Evolutionary conservation across 768 basidiomycete genomes (phyloP), one percentile per base, ranked within the genome.

Genomic region (Agrocybe chaxingu): DNA sequence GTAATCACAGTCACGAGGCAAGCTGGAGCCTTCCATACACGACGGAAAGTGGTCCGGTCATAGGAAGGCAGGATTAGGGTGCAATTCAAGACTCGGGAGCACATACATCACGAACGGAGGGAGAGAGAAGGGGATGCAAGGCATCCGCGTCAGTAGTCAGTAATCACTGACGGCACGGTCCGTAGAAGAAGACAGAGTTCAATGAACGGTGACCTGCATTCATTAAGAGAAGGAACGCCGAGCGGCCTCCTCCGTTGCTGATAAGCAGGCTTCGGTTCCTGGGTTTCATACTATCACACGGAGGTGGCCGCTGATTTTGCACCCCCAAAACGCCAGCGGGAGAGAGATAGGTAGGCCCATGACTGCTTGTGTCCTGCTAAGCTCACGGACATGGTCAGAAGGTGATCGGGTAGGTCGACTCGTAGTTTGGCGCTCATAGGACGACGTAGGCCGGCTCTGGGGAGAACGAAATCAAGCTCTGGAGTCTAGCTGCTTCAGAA

Each of bases 1-100:
- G 35, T 32, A 46, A 48, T 48, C 51, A 48, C 32, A 29, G 34
- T 41, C 33, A 46, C 39, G 46, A 35, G 36, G 47, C 46, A 41
- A 32, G 38, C 47, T 42, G 36, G 46, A 47, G 41, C 51, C 44
- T 53, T 47, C 18, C 44, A 24, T 24, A 39, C 41, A 24, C 5
- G 24, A 24, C 24, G 5, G 24, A 24, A 24, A 52, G 39, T n/a
- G 30, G 45, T 45, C 10, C 24, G 42, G 42, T 34, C 48, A 10
- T 3, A 24, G 24, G 5, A 24, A 24, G 24, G 3, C 5, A 24
- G 3, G 24, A 24, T 24, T 24, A 2, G 24, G 24, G 24, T 24
- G 24, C 24, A 24, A 24, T 24, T 24, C 24, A 3, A 1, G 24
- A 5, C 24, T 24, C 3, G 24, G 24, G 24, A 24, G 24, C 24